Conservation (phyloP, 768 basidiomycete species). For the Candolleomyces eurysporus region DNA sequence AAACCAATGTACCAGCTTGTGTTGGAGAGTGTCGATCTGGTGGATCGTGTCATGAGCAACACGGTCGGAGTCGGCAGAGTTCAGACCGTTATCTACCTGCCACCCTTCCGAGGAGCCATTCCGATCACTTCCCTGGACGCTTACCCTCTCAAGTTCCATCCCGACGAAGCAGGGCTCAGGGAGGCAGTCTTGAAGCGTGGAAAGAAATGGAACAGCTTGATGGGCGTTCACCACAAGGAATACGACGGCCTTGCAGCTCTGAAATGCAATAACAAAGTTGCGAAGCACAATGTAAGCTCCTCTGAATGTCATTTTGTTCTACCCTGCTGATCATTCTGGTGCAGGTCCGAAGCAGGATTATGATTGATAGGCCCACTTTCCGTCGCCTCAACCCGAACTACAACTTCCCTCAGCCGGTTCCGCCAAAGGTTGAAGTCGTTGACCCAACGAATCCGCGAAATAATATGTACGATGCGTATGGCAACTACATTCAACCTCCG, state of each 20-base stretch:
- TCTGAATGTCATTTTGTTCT: not conserved
- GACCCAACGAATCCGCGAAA: slow-evolving; percentile 2
- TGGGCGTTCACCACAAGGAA: slow-evolving; percentile 55
- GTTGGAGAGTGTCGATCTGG: slow-evolving; percentile 52
- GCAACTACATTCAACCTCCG: slow-evolving; percentile 16
- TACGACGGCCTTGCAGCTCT: slow-evolving; percentile 53
- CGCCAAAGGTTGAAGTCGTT: slow-evolving; percentile 21
- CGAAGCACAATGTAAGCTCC: slow-evolving; percentile 48
- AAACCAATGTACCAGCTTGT: slow-evolving; percentile 41
- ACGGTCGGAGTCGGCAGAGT: slow-evolving; percentile 40
- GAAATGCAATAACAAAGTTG: slow-evolving; percentile 29
- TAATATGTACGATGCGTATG: slow-evolving; percentile 16
- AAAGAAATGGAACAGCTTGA: slow-evolving; percentile 52
- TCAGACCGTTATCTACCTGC: slow-evolving; percentile 37
- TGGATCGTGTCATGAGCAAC: slow-evolving; percentile 36
- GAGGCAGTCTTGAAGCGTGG: slow-evolving; percentile 45
- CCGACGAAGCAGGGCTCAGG: slow-evolving; percentile 40
- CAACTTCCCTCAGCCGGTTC: slow-evolving; percentile 36
- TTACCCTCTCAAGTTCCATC: slow-evolving; percentile 54
- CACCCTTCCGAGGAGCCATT: slow-evolving; percentile 45
- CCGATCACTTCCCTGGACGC: slow-evolving; percentile 50
- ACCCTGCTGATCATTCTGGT: not conserved
- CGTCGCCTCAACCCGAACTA: slow-evolving; percentile 52
- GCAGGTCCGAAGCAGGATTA: slow-evolving; percentile 55
- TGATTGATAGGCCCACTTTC: slow-evolving; percentile 62